phyloP scores from a whole-genome alignment of 306 rosid species.

The Dalbergia cultrata region DNA sequence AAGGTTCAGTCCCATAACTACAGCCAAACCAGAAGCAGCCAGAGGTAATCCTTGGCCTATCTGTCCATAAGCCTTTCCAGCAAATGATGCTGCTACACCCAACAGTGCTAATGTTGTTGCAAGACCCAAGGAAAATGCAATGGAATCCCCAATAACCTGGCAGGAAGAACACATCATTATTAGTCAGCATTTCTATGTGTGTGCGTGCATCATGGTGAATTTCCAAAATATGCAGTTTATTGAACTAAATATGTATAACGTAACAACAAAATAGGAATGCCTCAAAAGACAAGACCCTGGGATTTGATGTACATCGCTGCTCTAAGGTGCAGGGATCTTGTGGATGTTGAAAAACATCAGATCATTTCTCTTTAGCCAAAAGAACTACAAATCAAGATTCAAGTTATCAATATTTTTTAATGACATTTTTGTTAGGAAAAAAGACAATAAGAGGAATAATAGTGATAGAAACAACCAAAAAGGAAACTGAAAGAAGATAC shows the following conservation, averaged over 20 bases:
- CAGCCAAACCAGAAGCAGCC: constrained; percentile 94
- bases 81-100: constrained; percentile 92
- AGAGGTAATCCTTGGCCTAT: constrained; percentile 94
- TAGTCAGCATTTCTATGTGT: neutral
- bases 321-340: constrained; percentile 11
- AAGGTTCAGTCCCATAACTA: constrained; percentile 92
- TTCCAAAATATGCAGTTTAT: constrained; percentile 26
- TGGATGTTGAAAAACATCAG: constrained; percentile 7
- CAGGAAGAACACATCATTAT: constrained; percentile 32
- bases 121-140: constrained; percentile 94
- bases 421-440: constrained; percentile 9
- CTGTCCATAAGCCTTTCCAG: constrained; percentile 98
- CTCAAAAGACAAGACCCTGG: constrained; percentile 31
- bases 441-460: neutral
- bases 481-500: too few species aligned
- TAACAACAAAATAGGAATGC: constrained; percentile 6
- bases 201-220: neutral
- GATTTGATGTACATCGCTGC: neutral
- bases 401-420: neutral
- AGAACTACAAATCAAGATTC: constrained; percentile 19
- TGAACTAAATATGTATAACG: neutral
- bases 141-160: constrained; percentile 89
- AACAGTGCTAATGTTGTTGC: constrained; percentile 92
- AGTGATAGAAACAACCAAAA: too few species aligned
- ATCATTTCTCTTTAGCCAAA: constrained; percentile 19